These are phyloP conservation scores for Ogataea paraovalis DNA, from an alignment of 805 yeast genomes.

Conservation along the genomic window DNA sequence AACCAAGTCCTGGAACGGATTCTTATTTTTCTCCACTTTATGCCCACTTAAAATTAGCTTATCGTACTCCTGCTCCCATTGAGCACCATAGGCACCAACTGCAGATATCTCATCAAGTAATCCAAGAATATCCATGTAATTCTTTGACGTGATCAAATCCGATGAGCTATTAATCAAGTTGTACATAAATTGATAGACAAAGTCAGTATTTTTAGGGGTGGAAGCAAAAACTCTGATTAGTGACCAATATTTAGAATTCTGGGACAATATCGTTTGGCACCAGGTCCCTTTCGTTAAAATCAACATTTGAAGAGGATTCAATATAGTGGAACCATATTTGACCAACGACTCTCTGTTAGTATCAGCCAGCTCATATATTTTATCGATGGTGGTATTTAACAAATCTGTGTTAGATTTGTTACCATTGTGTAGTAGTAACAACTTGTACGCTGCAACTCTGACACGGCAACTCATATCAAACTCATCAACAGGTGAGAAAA, in stretches of 20 bases:
- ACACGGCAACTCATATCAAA: conserved; percentile 28
- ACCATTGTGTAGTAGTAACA: conserved; percentile 41
- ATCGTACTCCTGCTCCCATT: conserved; percentile 65
- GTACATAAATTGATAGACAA: conserved; percentile 46
- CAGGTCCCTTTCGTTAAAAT: conserved; percentile 40
- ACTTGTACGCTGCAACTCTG: conserved; percentile 49
- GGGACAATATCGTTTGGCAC: conserved; percentile 36
- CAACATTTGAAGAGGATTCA: conserved; percentile 48
- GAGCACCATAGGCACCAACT: conserved; percentile 75
- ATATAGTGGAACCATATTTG: conserved; percentile 42
- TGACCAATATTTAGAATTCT: conserved; percentile 45
- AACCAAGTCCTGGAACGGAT: conserved; percentile 52
- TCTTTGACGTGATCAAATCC: conserved; percentile 39
- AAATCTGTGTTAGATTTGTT: conserved; percentile 16
- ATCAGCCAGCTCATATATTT: conserved; percentile 18
- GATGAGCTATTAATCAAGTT: conserved; percentile 32
- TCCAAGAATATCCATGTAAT: conserved; percentile 65
- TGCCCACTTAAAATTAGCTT: conserved; percentile 40
- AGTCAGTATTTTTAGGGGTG: conserved; percentile 36
- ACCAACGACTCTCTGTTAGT: conserved; percentile 37
- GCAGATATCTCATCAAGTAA: conserved; percentile 76
- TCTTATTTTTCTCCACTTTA: conserved; percentile 36
- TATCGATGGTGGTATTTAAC: conserved; percentile 25
- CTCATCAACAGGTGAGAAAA: conserved; percentile 23
- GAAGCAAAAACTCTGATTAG: conserved; percentile 43